Percentiles rank a stretch among this genome's conserved stretches.
phyloP scores from a whole-genome alignment of 257 asterid genomes.

The Solanum peruvianum region DNA sequence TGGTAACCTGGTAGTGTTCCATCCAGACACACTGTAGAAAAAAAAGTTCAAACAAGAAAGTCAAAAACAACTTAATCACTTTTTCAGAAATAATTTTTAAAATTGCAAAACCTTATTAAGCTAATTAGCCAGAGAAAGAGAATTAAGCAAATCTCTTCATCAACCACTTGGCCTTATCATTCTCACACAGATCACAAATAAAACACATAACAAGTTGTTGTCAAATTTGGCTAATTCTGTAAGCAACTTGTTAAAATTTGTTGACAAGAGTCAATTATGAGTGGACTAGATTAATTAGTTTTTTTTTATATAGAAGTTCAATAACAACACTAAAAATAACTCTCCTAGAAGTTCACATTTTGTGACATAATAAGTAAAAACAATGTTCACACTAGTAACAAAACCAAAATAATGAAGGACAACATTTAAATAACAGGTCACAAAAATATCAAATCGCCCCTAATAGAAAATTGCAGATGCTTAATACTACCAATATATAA shows the following conservation, averaged over 20 bases:
- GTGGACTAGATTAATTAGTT: neutral
- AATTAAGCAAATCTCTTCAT: neutral
- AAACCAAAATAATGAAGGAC: neutral
- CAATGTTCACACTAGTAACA: neutral
- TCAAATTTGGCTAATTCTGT: neutral
- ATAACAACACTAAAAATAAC: neutral
- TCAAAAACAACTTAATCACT: neutral
- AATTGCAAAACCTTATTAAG: neutral
- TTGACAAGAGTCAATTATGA: neutral
- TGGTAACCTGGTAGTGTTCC: conserved; percentile 93
- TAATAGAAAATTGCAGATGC: neutral
- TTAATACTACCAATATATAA: neutral
- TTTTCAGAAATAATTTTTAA: neutral
- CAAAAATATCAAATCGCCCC: neutral
- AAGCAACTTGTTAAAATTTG: neutral
- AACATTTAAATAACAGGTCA: neutral
- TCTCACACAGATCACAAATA: neutral
- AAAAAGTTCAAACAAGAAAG: neutral
- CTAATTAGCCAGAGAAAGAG: neutral
- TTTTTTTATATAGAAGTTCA: neutral
- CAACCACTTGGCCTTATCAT: neutral
- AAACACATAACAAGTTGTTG: neutral
- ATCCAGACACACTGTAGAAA: conserved; percentile 77
- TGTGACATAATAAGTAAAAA: neutral
- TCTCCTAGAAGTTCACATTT: neutral